Evolutionary conservation across 495 filamentous ascomycete genomes (phyloP).

Genomic region (Aspergillus haitiensis): DNA sequence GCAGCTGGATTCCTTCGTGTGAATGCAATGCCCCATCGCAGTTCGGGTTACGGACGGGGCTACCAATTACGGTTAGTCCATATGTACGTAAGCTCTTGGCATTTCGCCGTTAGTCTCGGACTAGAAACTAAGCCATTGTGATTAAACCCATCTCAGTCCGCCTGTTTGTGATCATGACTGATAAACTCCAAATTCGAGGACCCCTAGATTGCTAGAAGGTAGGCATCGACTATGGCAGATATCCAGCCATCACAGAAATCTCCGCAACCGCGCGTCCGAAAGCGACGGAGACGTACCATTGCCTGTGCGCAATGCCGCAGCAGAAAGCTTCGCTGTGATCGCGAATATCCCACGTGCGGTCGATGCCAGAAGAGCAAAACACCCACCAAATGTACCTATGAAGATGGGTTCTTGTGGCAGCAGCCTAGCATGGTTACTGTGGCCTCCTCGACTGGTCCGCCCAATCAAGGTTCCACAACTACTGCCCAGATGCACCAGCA

Average conservation of each 20-base stretch:
- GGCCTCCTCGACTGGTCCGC: constrained; percentile 26
- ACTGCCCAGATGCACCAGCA: constrained; percentile 20
- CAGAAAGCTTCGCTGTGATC: constrained; percentile 70
- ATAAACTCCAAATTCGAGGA: neutral
- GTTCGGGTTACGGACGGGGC: constrained; percentile 7
- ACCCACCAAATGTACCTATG: constrained; percentile 45
- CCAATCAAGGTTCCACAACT: constrained; percentile 32
- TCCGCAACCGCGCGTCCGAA: constrained; percentile 35
- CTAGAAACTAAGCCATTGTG: neutral
- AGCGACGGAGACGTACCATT: constrained; percentile 44
- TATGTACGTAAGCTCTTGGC: constrained; percentile 8
- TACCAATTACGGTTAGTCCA: constrained; percentile 13
- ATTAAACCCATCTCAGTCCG: neutral
- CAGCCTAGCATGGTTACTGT: constrained; percentile 40
- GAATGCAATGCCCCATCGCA: neutral
- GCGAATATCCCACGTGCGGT: constrained; percentile 61
- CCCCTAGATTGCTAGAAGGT: neutral
- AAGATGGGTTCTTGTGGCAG: constrained; percentile 52
- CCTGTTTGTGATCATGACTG: neutral
- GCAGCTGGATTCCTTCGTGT: no score
- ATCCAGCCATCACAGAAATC: constrained; percentile 2
- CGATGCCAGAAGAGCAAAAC: constrained; percentile 59
- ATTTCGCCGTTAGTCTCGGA: neutral
- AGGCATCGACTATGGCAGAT: constrained; percentile 11
- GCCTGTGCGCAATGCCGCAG: constrained; percentile 58